phyloP scores from a whole-genome alignment of 2,329 filamentous ascomycete species.

The Pestalotiopsis sp. region DNA sequence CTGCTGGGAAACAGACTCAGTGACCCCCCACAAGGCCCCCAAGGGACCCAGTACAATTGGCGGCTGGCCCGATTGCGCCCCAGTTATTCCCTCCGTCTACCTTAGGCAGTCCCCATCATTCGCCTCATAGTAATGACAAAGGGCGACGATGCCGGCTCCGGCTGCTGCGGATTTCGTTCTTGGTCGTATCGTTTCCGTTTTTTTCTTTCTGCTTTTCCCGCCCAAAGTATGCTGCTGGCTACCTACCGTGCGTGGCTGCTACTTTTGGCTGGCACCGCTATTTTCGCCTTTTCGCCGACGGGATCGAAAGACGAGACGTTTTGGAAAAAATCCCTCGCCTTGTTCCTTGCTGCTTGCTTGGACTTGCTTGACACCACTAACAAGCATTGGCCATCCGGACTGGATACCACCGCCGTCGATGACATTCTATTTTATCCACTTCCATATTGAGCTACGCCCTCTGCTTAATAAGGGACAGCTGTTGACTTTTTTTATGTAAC shows the following conservation, averaged over 20 bases:
- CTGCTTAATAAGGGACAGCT: not conserved
- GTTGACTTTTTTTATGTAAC: not conserved
- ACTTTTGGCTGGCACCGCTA: no score
- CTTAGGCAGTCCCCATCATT: not conserved
- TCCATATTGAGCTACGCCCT: not conserved
- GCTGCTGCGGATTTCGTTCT: not conserved
- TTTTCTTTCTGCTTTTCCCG: not conserved
- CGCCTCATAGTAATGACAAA: conserved; percentile 5
- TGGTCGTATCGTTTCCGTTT: not conserved
- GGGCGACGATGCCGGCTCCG: conserved; percentile 9
- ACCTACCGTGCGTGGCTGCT: not conserved
- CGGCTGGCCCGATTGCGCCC: conserved; percentile 3
- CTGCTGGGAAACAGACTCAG: not conserved
- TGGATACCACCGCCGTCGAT: not conserved
- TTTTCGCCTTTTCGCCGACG: no score
- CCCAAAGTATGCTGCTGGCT: not conserved
- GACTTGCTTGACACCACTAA: not conserved
- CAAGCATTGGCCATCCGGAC: not conserved
- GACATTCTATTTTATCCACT: not conserved
- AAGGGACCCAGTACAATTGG: not conserved
- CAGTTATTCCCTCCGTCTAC: conserved; percentile 1
- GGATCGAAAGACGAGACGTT: no score
- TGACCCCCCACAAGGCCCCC: not conserved
- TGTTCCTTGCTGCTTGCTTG: no score
- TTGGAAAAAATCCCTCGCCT: no score